phyloP scores from a whole-genome alignment of 495 filamentous ascomycete species.

The Usnea hakonensis region DNA sequence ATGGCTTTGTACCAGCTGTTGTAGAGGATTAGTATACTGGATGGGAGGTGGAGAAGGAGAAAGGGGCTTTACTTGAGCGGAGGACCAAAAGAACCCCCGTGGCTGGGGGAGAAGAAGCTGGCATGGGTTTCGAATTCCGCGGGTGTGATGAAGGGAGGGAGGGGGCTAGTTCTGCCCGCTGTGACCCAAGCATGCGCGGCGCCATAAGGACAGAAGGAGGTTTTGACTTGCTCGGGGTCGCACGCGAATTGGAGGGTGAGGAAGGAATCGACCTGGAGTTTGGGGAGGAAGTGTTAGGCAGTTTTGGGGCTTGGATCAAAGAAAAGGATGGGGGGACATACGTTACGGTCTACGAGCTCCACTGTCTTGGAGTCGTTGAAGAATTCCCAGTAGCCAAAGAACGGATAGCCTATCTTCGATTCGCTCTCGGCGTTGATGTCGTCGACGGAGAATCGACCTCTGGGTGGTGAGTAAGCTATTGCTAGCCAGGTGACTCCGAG shows the following conservation, averaged over 20 bases:
- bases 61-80: constrained; percentile 18
- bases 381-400: constrained; percentile 28
- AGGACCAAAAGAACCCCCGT: constrained; percentile 18
- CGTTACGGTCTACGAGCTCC: constrained; percentile 27
- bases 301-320: neutral
- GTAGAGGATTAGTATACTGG: no score
- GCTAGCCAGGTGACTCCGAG: constrained; percentile 25
- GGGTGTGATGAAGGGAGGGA: constrained; percentile 24
- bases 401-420: constrained; percentile 26
- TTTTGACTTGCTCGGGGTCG: constrained; percentile 19
- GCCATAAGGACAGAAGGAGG: constrained; percentile 24
- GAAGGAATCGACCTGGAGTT: constrained; percentile 11
- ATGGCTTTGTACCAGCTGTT: constrained; percentile 29
- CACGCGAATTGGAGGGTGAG: constrained; percentile 24
- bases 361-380: constrained; percentile 24
- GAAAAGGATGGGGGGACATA: constrained; percentile 5
- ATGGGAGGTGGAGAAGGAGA: no score
- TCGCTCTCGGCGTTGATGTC: constrained; percentile 24
- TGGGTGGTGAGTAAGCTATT: constrained; percentile 26
- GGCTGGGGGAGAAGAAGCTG: constrained; percentile 23
- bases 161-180: constrained; percentile 16
- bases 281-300: constrained; percentile 24
- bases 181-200: constrained; percentile 25
- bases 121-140: constrained; percentile 24
- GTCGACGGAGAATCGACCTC: constrained; percentile 24